Evolutionary conservation across 805 yeast genomes (phyloP).

Genomic region (Candida chilensis): DNA sequence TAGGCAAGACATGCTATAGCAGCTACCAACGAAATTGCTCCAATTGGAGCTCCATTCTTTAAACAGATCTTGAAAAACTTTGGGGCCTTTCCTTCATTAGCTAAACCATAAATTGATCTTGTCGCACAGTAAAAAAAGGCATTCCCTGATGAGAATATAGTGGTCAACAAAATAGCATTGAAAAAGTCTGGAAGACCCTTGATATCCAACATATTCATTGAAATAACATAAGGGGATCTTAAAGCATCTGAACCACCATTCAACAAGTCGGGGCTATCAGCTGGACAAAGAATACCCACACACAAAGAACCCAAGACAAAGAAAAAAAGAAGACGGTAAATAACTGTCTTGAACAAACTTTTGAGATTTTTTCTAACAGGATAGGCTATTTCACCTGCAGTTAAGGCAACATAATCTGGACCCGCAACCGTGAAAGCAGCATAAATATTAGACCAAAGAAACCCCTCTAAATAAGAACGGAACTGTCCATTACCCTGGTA

Average conservation of each 20-base stretch:
- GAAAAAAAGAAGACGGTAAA: neutral
- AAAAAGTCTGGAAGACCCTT: neutral
- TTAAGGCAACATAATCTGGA: neutral
- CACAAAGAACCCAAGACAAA: neutral
- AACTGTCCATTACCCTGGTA: neutral
- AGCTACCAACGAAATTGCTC: slow-evolving; percentile 12
- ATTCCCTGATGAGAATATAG: slow-evolving; percentile 15
- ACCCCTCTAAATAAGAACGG: neutral
- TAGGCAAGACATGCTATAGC: slow-evolving; percentile 14
- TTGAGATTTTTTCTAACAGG: slow-evolving; percentile 3
- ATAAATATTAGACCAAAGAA: neutral
- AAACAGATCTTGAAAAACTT: slow-evolving; percentile 22
- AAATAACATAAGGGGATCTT: neutral
- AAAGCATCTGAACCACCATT: neutral
- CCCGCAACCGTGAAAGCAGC: neutral
- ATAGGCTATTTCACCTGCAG: neutral
- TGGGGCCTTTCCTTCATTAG: slow-evolving; percentile 45
- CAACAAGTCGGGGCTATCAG: neutral
- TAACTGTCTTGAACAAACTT: neutral
- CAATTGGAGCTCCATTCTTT: slow-evolving; percentile 23
- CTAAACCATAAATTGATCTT: slow-evolving; percentile 39
- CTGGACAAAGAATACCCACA: slow-evolving; percentile 1
- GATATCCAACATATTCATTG: neutral
- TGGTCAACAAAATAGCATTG: neutral
- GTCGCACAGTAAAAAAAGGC: slow-evolving; percentile 23